Evolutionary conservation across 129 eudicot genomes (phyloP).

Genomic region (Tagetes patula): DNA sequence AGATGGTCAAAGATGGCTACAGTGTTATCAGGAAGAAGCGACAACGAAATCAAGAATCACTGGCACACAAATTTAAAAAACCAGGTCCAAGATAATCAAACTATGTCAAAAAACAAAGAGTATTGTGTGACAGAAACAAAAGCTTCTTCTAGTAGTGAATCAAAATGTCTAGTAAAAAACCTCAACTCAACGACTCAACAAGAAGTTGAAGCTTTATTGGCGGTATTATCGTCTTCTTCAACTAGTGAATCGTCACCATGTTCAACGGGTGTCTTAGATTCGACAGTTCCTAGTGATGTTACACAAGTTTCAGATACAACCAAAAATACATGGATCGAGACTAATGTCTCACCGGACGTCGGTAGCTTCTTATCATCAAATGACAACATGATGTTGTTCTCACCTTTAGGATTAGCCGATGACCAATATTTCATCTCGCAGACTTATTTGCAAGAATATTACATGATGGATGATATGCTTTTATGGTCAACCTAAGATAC

Average conservation of each 20-base stretch:
- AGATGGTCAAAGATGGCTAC: conserved; percentile 50
- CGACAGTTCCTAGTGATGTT: conserved; percentile 8
- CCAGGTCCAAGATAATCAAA: conserved; percentile 10
- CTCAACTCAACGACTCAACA: conserved; percentile 4
- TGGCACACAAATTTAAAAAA: conserved; percentile 46
- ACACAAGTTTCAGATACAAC: neutral
- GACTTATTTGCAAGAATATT: conserved; percentile 2
- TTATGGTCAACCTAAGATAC: conserved; percentile 28
- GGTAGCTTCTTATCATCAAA: conserved; percentile 12
- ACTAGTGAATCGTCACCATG: conserved; percentile 23
- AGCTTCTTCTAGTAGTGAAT: too few relatives aligned
- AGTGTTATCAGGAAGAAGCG: conserved; percentile 49
- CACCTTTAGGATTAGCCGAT: conserved; percentile 24
- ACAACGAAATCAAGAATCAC: conserved; percentile 50
- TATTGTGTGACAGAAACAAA: neutral
- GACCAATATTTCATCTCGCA: conserved; percentile 9
- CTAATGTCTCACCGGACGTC: neutral
- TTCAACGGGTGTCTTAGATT: conserved; percentile 27
- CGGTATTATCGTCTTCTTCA: conserved; percentile 23
- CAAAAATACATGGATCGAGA: neutral
- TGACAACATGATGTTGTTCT: conserved; percentile 14
- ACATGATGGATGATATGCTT: conserved; percentile 26
- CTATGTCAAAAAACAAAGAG: neutral
- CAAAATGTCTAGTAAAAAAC: neutral
- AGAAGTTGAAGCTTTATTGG: conserved; percentile 20